phyloP scores from a whole-genome alignment of 129 eudicot species.

The Artemisia argyi region DNA sequence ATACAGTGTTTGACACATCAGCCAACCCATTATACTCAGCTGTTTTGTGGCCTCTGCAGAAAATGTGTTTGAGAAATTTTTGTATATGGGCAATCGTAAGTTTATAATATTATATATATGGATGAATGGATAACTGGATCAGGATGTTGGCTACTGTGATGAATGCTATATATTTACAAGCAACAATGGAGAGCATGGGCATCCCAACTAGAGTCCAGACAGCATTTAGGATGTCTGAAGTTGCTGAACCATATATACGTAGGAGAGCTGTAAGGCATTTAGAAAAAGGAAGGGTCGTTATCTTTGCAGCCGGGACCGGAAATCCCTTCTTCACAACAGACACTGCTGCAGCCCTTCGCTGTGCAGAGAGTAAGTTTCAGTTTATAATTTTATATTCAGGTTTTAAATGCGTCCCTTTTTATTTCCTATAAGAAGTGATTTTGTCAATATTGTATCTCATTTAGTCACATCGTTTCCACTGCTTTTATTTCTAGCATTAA shows the following conservation, averaged over 20 bases:
- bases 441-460: neutral
- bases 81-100: neutral
- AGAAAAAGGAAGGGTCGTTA: conserved; percentile 94
- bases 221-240: conserved; percentile 98
- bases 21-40: too few species aligned
- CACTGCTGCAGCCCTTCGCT: conserved; percentile 97
- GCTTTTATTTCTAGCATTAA: neutral
- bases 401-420: neutral
- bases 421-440: neutral
- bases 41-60: too few species aligned
- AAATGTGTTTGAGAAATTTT: neutral
- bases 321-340: conserved; percentile 99
- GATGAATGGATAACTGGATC: conserved; percentile 9
- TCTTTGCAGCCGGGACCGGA: conserved; percentile 98
- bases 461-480: neutral
- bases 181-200: conserved; percentile 99
- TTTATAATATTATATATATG: neutral
- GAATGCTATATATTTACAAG: conserved; percentile 98
- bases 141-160: conserved; percentile 99
- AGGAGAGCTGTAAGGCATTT: conserved; percentile 90
- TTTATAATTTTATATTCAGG: neutral
- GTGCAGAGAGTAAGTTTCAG: conserved; percentile 77
- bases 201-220: conserved; percentile 99
- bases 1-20: too few species aligned
- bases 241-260: conserved; percentile 94